Evolutionary conservation across 768 basidiomycete genomes (phyloP).

Genomic region (Tulasnella sp.): DNA sequence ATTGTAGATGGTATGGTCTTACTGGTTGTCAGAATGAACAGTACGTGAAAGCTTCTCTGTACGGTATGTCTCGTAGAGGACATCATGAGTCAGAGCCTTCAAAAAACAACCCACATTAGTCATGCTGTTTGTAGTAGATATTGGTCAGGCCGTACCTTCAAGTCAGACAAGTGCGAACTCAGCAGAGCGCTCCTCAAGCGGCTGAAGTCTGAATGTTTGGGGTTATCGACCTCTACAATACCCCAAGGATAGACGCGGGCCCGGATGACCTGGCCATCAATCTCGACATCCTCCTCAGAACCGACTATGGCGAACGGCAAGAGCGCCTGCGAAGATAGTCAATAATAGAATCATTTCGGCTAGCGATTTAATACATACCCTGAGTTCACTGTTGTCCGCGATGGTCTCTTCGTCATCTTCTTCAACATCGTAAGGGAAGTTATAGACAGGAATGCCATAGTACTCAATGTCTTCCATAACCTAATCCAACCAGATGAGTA

Average conservation of each 20-base stretch:
- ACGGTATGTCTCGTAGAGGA: slow-evolving; percentile 89
- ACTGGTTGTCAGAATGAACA: slow-evolving; percentile 69
- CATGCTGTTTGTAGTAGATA: neutral
- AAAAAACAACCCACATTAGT: neutral
- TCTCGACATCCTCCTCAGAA: slow-evolving; percentile 90
- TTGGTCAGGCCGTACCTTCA: slow-evolving; percentile 43
- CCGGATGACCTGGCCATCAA: slow-evolving; percentile 81
- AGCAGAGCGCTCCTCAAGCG: slow-evolving; percentile 82
- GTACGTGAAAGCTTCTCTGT: slow-evolving; percentile 92
- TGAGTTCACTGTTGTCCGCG: slow-evolving; percentile 89
- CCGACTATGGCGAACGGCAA: slow-evolving; percentile 97
- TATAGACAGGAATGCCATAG: slow-evolving; percentile 96
- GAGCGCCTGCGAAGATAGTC: slow-evolving; percentile 43
- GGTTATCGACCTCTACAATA: slow-evolving; percentile 95
- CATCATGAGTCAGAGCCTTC: slow-evolving; percentile 79
- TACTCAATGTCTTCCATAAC: slow-evolving; percentile 99
- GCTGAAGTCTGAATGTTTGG: slow-evolving; percentile 99
- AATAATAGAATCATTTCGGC: neutral
- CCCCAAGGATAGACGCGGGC: slow-evolving; percentile 98
- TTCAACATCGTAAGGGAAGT: slow-evolving; percentile 98
- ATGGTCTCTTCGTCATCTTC: slow-evolving; percentile 99
- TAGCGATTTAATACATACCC: slow-evolving; percentile 37
- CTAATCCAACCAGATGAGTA: no score
- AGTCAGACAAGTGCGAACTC: slow-evolving; percentile 85
- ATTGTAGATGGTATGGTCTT: slow-evolving; percentile 21